Base-by-base conservation (phyloP, 169 alveolate genomes). In the Ichthyophthirius multifiliis region DNA sequence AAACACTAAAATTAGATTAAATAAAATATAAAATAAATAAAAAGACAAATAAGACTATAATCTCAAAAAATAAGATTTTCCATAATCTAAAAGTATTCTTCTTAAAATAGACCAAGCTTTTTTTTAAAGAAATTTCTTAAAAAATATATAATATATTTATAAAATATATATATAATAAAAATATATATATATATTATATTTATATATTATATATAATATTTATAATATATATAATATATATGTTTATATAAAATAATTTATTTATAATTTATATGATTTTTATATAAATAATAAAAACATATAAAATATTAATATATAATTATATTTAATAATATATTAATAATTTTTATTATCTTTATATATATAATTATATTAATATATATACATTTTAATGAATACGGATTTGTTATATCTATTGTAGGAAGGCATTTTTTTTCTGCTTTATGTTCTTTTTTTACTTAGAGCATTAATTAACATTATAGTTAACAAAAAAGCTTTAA, bases 41-140 rank as follows among this genome's bases (percentile, higher is more conserved):
- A 55, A 12, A 27, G 71, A 27, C 1, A 55, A 23, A 55, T 55
- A 55, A 2, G 71, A 16, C 34, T 55, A 27, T 39, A 55, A 15
- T 23, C 71, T 55, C 7, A 55, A 39, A 10, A 55, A 3, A 27
- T 55, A 55, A 27, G 23, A 55, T 27, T 55, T 55, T 7, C 71
- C 71, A 55, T 55, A 55, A 27, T 55, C 71, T 10, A 55, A 55
- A 55, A 9, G 31, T 13, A 55, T 27, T 55, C 71, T 55, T 55
- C 71, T 55, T 18, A 55, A 27, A 6, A 55, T 55, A 18, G 71
- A 55, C 71, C 71, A 55, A 55, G 43, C 71, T 55, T 20, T 41
- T 41, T n/a, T n/a, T n/a, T n/a, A n/a, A n/a, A n/a, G n/a, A n/a
- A n/a, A n/a, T n/a, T n/a, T n/a, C n/a, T n/a, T n/a, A n/a, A n/a